Conservation (phyloP, 257 asterid genomes). For the Ligustrum vulgare region DNA sequence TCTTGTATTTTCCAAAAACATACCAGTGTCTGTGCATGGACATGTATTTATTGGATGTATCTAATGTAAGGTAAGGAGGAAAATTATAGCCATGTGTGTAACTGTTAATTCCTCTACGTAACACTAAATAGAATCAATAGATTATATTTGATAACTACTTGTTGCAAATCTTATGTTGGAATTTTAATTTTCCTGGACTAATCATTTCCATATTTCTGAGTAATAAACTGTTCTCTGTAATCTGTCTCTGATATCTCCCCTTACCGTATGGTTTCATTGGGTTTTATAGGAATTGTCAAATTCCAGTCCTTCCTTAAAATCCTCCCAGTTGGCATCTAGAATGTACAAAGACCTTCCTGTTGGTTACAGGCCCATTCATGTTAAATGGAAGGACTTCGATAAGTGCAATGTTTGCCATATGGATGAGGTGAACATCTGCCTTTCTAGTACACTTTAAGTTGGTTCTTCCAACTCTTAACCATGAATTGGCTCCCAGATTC, state of each 20-base stretch:
- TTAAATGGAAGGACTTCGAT: constrained; percentile 95
- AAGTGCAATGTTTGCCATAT: constrained; percentile 98
- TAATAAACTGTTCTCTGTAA: not conserved
- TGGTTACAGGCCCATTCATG: constrained; percentile 77
- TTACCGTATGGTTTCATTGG: constrained; percentile 13
- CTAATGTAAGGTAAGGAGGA: not conserved
- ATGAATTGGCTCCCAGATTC: constrained; percentile 12
- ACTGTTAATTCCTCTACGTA: not conserved
- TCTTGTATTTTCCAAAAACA: not conserved
- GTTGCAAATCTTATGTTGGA: not conserved
- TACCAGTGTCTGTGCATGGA: not conserved
- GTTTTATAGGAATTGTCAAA: constrained; percentile 70
- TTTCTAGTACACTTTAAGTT: constrained; percentile 13
- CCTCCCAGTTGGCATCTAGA: constrained; percentile 49
- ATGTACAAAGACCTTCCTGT: constrained; percentile 49
- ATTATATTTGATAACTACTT: not conserved
- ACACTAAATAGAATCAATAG: not conserved
- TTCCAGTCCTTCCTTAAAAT: constrained; percentile 43
- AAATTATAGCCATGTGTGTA: not conserved
- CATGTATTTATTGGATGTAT: not conserved
- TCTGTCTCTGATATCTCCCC: constrained; percentile 19
- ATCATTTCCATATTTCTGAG: not conserved
- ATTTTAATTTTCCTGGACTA: not conserved
- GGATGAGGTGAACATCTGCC: constrained; percentile 76
- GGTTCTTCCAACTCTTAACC: constrained; percentile 15